Evolutionary conservation across 2,329 filamentous ascomycete species (phyloP), one percentile per base, ranked within the genome.

Genomic region (Apiospora phragmitis): DNA sequence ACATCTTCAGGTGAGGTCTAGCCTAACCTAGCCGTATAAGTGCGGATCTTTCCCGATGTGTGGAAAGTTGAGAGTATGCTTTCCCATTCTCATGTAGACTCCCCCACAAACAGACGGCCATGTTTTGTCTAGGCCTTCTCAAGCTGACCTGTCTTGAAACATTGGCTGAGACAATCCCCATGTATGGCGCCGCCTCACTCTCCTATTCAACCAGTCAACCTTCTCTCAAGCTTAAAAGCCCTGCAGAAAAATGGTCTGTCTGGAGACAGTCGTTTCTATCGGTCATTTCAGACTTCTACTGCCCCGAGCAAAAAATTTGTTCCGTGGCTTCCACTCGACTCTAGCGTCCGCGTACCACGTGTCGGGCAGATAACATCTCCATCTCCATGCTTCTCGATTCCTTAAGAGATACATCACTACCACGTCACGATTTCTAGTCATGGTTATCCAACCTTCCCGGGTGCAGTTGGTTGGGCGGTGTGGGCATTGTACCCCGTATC

Each of bases 1-100:
- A 62, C 51, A 62, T 62, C 51, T 62, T 62, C 51, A 62, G 51
- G 51, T 62, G 51, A 62, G 51, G 26, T 12, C 51, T 62, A 62
- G 51, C 51, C 51, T 4, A 62, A 62, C 16, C 18, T 35, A 29
- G 51, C 9, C 16, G 51, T 62, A 62, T 62, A 62, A 29, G 29
- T 62, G 51, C 51, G 51, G 51, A 62, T 62, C 51, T 62, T 62
- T 62, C 51, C 51, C 9, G 29, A 62, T 35, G 29, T 59, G 51
- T 62, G 29, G 51, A 35, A 62, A 62, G 16, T 62, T 62, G 29
- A 62, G 51, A 35, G 51, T 12, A 62, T 35, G 51, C 29, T 62
- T 35, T 59, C 16, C 16, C 51, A 32, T 18, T 16, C 14, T n/a
- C n/a, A 49, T 24, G 47, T 49, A 49, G 47, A 24, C 18, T 26